Evolutionary conservation across 2,329 filamentous ascomycete species (phyloP).

Genomic region (Paramyrothecium sp.): DNA sequence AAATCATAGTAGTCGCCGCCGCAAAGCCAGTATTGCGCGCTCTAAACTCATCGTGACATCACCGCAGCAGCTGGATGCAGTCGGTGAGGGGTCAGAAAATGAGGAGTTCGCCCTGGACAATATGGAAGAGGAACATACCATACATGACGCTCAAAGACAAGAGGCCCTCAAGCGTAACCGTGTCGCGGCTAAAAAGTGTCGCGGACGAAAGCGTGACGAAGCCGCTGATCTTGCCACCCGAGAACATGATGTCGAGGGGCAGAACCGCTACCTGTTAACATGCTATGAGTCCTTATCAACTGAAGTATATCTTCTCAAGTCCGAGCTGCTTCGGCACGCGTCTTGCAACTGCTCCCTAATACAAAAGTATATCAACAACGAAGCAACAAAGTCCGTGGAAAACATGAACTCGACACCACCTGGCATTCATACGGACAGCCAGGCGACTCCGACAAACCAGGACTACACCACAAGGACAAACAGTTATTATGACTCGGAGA

Average conservation of each 20-base stretch:
- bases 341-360: conserved; percentile 27
- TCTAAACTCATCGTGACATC: background rate
- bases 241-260: conserved; percentile 25
- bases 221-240: conserved; percentile 23
- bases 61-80: background rate
- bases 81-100: background rate
- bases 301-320: conserved; percentile 27
- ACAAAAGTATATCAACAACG: conserved; percentile 27
- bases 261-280: conserved; percentile 24
- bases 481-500: background rate
- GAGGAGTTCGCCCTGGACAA: background rate
- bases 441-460: background rate
- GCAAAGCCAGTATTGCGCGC: background rate
- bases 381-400: conserved; percentile 26
- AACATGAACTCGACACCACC: conserved; percentile 7
- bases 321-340: conserved; percentile 24
- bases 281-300: conserved; percentile 21
- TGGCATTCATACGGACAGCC: background rate
- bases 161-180: conserved; percentile 28
- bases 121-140: background rate
- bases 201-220: conserved; percentile 26
- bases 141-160: conserved; percentile 16
- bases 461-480: background rate
- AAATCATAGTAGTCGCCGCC: background rate
- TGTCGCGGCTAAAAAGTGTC: conserved; percentile 29